Evolutionary conservation across 2,329 filamentous ascomycete genomes (phyloP), one percentile per base, ranked within the genome.

Genomic region (Fusarium dimerum): DNA sequence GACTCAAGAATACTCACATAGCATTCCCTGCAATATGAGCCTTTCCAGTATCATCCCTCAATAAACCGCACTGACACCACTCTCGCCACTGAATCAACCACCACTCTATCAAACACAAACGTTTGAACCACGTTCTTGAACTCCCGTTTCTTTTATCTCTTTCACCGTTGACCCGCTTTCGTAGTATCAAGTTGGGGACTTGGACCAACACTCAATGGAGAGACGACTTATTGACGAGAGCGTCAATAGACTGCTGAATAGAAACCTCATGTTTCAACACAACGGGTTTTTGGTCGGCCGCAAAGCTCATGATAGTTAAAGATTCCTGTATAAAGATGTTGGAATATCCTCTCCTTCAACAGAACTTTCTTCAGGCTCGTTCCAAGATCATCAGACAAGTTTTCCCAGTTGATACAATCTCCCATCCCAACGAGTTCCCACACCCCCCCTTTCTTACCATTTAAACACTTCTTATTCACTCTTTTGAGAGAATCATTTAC

Each of bases 311-410:
- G 20, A 26, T 26, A 26, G 20, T 26, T 26, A 7, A 7, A 7
- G 20, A 26, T 26, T 26, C 20, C 4, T 26, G 20, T 26, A 26
- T 26, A 26, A 26, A 26, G 20, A 26, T 26, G 20, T 26, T 26
- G 20, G 4, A 7, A 26, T 26, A 26, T 26, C 15, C 30, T 43
- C 39, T 13, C 51, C 52, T 64, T 50, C 44, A 39, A 40, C 39
- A 12, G 30, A 12, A 34, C 43, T 40, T 41, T 57, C 57, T 45
- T 39, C 63, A 66, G 59, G 50, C 59, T 66, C 55, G 55, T 61
- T 54, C 52, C 50, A 56, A 49, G 55, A 62, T 56, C 56, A 55
- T 54, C 57, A 53, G 56, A 59, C 55, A 62, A 55, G 41, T 41
- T 39, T 36, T 9, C 46, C 32, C 20, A 26, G 7, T 26, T 39